These are phyloP conservation scores for Gryganskiella cystojenkinii DNA, from an alignment of 192 early-diverging fungal species.

Conservation along the genomic window DNA sequence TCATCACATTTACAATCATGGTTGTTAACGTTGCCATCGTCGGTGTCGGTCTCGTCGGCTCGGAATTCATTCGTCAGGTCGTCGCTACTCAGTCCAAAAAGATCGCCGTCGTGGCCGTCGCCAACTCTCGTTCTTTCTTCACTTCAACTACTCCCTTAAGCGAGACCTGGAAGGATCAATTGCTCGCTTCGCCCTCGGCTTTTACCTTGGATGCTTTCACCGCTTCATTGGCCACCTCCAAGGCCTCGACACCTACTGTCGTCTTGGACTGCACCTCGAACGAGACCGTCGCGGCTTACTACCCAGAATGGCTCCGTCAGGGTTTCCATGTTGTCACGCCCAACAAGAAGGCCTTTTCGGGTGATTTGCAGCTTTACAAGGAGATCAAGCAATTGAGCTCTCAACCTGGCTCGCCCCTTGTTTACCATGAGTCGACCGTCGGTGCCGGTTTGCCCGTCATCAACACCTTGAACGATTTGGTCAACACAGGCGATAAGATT, in stretches of 20 bases:
- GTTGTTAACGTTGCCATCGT: slow-evolving; percentile 88
- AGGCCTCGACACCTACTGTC: slow-evolving; percentile 66
- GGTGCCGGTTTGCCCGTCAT: slow-evolving; percentile 97
- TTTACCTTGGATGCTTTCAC: slow-evolving; percentile 63
- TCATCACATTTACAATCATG: slow-evolving; percentile 49
- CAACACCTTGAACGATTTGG: slow-evolving; percentile 88
- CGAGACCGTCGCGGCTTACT: slow-evolving; percentile 79
- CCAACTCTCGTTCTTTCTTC: slow-evolving; percentile 82
- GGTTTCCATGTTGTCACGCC: slow-evolving; percentile 95
- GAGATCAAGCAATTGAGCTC: slow-evolving; percentile 69
- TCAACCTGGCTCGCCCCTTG: slow-evolving; percentile 63
- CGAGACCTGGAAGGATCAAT: slow-evolving; percentile 60
- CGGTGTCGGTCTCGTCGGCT: slow-evolving; percentile 95
- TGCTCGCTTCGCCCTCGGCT: slow-evolving; percentile 45
- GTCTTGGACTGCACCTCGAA: slow-evolving; percentile 94
- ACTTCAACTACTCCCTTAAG: slow-evolving; percentile 57
- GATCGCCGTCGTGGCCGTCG: slow-evolving; percentile 80
- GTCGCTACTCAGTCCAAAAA: slow-evolving; percentile 60
- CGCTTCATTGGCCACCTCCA: slow-evolving; percentile 58
- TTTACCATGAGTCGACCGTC: slow-evolving; percentile 96
- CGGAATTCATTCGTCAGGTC: slow-evolving; percentile 89
- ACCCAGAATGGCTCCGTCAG: slow-evolving; percentile 83
- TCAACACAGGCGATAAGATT: slow-evolving; percentile 94
- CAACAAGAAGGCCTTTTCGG: slow-evolving; percentile 98
- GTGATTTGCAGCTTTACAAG: slow-evolving; percentile 74